Conservation (phyloP, 2,329 filamentous ascomycete species). For the Mycogone perniciosa region DNA sequence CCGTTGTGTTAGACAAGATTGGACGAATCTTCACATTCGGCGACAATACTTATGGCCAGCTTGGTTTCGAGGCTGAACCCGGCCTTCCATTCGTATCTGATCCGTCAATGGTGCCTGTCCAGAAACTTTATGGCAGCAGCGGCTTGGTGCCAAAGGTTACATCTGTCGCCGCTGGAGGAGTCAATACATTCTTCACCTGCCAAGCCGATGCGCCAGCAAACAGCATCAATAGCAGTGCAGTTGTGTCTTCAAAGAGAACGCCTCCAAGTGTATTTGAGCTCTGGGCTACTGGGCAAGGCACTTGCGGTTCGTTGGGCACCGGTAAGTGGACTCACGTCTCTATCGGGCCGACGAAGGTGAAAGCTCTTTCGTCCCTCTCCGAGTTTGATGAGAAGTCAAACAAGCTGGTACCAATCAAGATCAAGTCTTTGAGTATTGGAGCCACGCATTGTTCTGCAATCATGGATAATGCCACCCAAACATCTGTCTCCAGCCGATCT, state of each 20-base stretch:
- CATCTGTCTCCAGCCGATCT: constrained; percentile 45
- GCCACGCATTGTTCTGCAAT: constrained; percentile 75
- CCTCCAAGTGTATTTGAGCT: constrained; percentile 50
- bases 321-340: constrained; percentile 89
- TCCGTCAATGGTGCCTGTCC: constrained; percentile 64
- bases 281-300: constrained; percentile 82
- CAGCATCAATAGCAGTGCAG: constrained; percentile 14
- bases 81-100: constrained; percentile 58
- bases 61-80: constrained; percentile 68
- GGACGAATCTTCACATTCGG: constrained; percentile 83
- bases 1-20: constrained; percentile 66
- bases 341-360: constrained; percentile 69
- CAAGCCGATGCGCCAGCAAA: constrained; percentile 56
- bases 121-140: constrained; percentile 64
- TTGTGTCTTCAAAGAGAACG: constrained; percentile 27
- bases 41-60: constrained; percentile 85
- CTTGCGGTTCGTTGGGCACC: constrained; percentile 75
- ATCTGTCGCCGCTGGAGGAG: constrained; percentile 74
- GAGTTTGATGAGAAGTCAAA: constrained; percentile 77
- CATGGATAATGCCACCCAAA: constrained; percentile 71
- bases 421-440: constrained; percentile 68
- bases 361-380: constrained; percentile 71
- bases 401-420: constrained; percentile 67
- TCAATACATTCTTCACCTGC: constrained; percentile 80
- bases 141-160: constrained; percentile 62